Evolutionary conservation across 352 stramenopile genomes (phyloP).

Genomic region (Blastocystis sp.): DNA sequence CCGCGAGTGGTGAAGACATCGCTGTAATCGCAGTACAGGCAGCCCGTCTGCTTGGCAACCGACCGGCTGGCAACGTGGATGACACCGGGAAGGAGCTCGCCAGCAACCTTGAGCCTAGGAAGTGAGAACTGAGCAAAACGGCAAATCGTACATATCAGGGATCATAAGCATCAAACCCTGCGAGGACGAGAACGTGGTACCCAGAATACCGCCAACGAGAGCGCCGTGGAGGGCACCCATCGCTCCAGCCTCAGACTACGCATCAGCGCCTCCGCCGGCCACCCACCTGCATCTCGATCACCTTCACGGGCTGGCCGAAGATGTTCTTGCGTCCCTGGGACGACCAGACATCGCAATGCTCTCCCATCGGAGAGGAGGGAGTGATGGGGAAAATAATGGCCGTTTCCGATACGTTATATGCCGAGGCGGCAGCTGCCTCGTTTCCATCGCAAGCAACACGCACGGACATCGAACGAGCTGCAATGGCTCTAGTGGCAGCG

Average conservation of each 20-base stretch:
- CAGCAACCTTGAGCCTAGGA: constrained; percentile 71
- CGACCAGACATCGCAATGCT: constrained; percentile 76
- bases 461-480: constrained; percentile 56
- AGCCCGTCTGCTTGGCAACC: constrained; percentile 75
- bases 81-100: constrained; percentile 74
- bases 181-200: constrained; percentile 77
- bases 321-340: constrained; percentile 75
- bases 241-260: constrained; percentile 72
- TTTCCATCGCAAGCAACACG: constrained; percentile 69
- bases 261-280: background rate
- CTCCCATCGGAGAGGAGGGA: constrained; percentile 75
- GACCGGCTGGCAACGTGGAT: constrained; percentile 83
- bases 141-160: constrained; percentile 76
- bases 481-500: constrained; percentile 46
- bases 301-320: constrained; percentile 75
- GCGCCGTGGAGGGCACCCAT: constrained; percentile 77
- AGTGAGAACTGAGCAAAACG: background rate
- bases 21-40: constrained; percentile 81
- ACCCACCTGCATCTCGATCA: constrained; percentile 75
- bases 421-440: constrained; percentile 50
- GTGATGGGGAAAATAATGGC: constrained; percentile 76
- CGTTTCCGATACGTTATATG: constrained; percentile 63
- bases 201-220: constrained; percentile 75
- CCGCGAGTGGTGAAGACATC: constrained; percentile 81
- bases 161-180: constrained; percentile 80